A percentile compares a stretch with the other conserved stretches of the same genome.
Conservation (phyloP, 139 green algal genomes). For the Dunaliella primolecta region DNA sequence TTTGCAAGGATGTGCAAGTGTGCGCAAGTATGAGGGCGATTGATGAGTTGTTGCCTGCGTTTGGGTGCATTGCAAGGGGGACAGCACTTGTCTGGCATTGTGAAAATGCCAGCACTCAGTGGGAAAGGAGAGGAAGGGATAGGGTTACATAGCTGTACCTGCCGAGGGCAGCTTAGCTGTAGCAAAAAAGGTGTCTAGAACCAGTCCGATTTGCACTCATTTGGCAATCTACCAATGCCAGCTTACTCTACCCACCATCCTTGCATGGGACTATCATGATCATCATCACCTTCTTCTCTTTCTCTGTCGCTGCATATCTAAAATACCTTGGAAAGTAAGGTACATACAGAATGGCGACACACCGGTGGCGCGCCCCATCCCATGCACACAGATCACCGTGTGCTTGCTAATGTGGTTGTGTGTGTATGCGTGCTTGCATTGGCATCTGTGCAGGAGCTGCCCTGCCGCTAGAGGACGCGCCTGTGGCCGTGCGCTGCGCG, state of each 20-base stretch:
- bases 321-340: background rate
- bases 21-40: background rate
- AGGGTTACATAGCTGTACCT: too few relatives aligned
- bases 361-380: too few relatives aligned
- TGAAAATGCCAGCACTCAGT: too few relatives aligned
- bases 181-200: background rate
- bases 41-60: background rate
- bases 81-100: too few relatives aligned
- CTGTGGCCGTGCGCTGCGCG: background rate
- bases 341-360: background rate
- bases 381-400: background rate
- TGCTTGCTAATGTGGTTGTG: background rate
- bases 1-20: background rate
- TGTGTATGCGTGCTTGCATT: background rate
- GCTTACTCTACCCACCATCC: background rate
- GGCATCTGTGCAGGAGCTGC: too few relatives aligned
- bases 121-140: too few relatives aligned
- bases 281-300: background rate
- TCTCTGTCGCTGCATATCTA: background rate
- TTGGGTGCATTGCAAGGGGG: too few relatives aligned
- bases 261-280: background rate
- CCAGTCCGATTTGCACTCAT: background rate
- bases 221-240: background rate
- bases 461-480: too few relatives aligned
- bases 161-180: background rate